Percentiles rank a stretch among this genome's conserved stretches.
These are phyloP conservation scores for Sporothrix inflata DNA, from an alignment of 2,329 filamentous ascomycete species.

Conservation along the genomic window DNA sequence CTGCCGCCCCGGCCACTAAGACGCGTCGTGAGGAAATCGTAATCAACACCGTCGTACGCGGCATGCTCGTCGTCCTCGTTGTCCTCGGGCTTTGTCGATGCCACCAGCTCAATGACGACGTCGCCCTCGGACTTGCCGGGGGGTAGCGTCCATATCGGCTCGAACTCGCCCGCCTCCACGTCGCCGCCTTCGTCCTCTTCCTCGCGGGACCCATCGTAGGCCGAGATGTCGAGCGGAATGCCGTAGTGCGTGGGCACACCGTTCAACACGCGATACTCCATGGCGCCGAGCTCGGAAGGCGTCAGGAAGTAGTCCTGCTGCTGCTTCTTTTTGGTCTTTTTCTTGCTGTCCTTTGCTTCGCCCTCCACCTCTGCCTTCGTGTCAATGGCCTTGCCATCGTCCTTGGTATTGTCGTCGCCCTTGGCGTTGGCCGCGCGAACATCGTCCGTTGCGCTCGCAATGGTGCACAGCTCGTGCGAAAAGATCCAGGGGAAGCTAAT, in stretches of 20 bases:
- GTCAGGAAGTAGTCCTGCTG: slow-evolving; percentile 10
- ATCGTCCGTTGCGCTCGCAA: slow-evolving; percentile 54
- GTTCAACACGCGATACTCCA: slow-evolving; percentile 38
- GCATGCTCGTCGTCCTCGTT: not conserved
- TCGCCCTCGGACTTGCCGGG: slow-evolving; percentile 29
- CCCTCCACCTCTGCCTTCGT: not conserved
- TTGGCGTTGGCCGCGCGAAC: not conserved
- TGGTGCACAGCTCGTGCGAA: slow-evolving; percentile 67
- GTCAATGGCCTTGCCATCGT: no score
- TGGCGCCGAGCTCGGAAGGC: slow-evolving; percentile 31
- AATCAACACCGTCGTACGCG: not conserved
- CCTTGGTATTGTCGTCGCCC: not conserved
- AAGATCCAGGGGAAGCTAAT: slow-evolving; percentile 97
- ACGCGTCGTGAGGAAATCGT: slow-evolving; percentile 16
- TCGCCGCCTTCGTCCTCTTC: slow-evolving; percentile 26
- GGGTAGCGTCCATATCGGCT: slow-evolving; percentile 34
- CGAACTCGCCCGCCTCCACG: slow-evolving; percentile 23
- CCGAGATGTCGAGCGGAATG: slow-evolving; percentile 32
- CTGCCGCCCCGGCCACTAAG: not conserved
- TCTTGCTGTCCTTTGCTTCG: not conserved
- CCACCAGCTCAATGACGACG: slow-evolving; percentile 29
- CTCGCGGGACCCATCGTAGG: slow-evolving; percentile 19
- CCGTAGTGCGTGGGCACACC: slow-evolving; percentile 42
- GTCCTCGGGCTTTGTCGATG: not conserved
- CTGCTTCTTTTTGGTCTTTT: not conserved